Evolutionary conservation across 2,329 filamentous ascomycete species (phyloP).

Genomic region (Didymellaceae sp.): DNA sequence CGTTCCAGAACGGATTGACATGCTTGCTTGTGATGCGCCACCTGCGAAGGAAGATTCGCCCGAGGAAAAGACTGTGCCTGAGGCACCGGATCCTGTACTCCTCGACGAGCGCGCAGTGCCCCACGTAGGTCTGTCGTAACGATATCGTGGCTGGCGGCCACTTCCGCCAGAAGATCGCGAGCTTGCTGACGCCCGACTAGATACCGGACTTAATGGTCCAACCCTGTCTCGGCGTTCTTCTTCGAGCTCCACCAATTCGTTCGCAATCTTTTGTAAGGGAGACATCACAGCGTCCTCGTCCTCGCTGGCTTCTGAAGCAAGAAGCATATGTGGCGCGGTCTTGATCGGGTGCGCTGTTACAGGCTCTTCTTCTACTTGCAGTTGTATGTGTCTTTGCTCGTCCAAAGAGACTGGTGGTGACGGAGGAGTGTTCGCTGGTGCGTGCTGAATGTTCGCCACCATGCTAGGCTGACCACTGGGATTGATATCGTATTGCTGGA

Average conservation of each 20-base stretch:
- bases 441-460: slow-evolving; percentile 87
- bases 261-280: slow-evolving; percentile 75
- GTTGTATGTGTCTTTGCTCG: slow-evolving; percentile 62
- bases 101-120: slow-evolving; percentile 38
- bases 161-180: slow-evolving; percentile 60
- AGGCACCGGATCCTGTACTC: slow-evolving; percentile 49
- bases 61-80: slow-evolving; percentile 72
- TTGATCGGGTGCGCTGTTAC: slow-evolving; percentile 39
- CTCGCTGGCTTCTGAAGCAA: slow-evolving; percentile 70
- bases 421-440: slow-evolving; percentile 77
- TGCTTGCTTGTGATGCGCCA: slow-evolving; percentile 57
- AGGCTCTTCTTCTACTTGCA: slow-evolving; percentile 36
- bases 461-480: slow-evolving; percentile 70
- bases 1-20: slow-evolving; percentile 60
- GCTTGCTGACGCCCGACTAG: slow-evolving; percentile 67
- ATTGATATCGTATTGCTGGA: slow-evolving; percentile 95
- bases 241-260: slow-evolving; percentile 70
- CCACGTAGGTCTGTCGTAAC: slow-evolving; percentile 53
- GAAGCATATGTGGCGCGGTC: slow-evolving; percentile 42
- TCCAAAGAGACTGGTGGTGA: slow-evolving; percentile 83
- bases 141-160: slow-evolving; percentile 53
- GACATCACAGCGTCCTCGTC: slow-evolving; percentile 68
- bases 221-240: slow-evolving; percentile 66
- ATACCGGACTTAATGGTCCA: slow-evolving; percentile 71
- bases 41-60: slow-evolving; percentile 61